Evolutionary conservation across 2,329 filamentous ascomycete genomes (phyloP), one percentile per base, ranked within the genome.

Genomic region (Beauveria rudraprayagi): DNA sequence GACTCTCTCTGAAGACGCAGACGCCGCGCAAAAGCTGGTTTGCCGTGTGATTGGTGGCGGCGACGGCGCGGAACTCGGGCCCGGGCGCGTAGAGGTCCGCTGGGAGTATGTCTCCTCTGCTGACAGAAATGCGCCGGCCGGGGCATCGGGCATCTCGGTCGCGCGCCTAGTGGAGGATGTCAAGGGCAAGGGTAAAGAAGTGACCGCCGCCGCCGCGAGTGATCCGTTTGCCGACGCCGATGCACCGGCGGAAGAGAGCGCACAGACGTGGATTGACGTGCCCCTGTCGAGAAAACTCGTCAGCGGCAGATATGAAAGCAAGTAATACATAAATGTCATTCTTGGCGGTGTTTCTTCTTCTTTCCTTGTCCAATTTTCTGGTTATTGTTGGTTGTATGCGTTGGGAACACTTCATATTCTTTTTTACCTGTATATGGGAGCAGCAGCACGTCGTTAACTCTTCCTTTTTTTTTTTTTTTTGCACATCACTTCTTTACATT

Each of bases 31-130:
- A 68, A 93, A 91, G 75, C 84, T 97, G 62, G 86, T 96, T 7
- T 94, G 91, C 62, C 85, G 92, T 3, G 5, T 37, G 34, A 89
- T 99, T 67, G 77, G 82, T 10, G 81, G 87, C 26, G 90, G 90
- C 0, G 88, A 92, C 40, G 84, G 84, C 26, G 80, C 84, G 56
- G 85, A 85, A 67, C 86, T 90, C 0, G 85, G 84, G 64, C 84
- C 89, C 5, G 91, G 92, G 0, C 86, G 84, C 59, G 82, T 95
- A 9, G 93, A 99, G 72, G 90, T 90, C 0, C 81, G 87, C 61
- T 97, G 92, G 86, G 92, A 96, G 71, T 76, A 78, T 62, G 61
- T 70, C 0, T 81, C 77, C 2, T 77, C 72, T 10, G 71, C 41
- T 1, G 65, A 70, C 8, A 74, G 11, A 37, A 37, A 37, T 16